Conservation (phyloP, 257 asterid species). For the Forsythia viridissima region DNA sequence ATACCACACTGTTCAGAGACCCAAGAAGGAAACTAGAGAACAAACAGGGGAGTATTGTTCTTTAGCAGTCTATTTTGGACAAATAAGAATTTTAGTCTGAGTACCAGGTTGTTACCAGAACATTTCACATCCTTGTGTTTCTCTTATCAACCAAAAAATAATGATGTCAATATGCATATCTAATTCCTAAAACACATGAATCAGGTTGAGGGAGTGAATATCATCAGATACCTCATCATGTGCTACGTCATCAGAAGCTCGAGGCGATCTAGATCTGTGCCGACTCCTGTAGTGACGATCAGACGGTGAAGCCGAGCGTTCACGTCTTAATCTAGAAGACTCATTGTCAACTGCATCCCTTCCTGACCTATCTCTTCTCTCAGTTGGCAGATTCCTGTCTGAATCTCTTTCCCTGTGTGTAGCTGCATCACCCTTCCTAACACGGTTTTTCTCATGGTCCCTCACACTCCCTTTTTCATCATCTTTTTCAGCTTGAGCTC, state of each 20-base stretch:
- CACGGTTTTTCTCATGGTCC: slow-evolving; percentile 50
- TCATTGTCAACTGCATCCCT: slow-evolving; percentile 59
- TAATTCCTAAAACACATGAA: slow-evolving; percentile 17
- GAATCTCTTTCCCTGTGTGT: slow-evolving; percentile 46
- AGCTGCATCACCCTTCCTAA: slow-evolving; percentile 47
- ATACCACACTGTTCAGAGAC: neutral
- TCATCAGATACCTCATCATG: slow-evolving; percentile 93
- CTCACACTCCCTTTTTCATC: slow-evolving; percentile 46
- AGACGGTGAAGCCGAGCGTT: slow-evolving; percentile 60
- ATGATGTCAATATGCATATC: slow-evolving; percentile 10
- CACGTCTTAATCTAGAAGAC: slow-evolving; percentile 51
- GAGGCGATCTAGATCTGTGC: slow-evolving; percentile 75
- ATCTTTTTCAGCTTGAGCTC: slow-evolving; percentile 60
- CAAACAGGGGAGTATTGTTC: neutral
- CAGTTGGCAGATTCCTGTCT: slow-evolving; percentile 45
- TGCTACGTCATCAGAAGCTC: slow-evolving; percentile 51
- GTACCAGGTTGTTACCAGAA: neutral
- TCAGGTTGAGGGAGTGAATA: slow-evolving; percentile 44
- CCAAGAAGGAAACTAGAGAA: neutral
- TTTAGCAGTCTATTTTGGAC: neutral
- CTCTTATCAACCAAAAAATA: neutral
- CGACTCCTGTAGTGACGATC: slow-evolving; percentile 56
- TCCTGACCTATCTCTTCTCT: slow-evolving; percentile 52
- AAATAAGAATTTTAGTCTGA: neutral
- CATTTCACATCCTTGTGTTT: slow-evolving; percentile 5